These are phyloP conservation scores for Ceratocystis cubensis DNA, from an alignment of 2,329 filamentous ascomycete species.

Conservation along the genomic window DNA sequence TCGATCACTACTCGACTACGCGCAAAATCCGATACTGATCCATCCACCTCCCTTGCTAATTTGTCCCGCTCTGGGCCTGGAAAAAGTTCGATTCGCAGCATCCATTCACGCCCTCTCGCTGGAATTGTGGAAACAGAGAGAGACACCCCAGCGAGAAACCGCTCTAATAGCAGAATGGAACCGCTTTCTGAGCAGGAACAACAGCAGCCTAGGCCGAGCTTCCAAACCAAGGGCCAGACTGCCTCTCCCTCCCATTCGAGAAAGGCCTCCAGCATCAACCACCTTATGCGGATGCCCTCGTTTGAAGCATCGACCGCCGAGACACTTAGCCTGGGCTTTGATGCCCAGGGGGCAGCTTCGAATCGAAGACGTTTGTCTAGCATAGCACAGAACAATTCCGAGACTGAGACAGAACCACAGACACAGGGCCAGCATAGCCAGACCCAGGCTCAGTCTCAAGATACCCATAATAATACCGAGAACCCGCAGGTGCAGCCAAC, in stretches of 20 bases:
- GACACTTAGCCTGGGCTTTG: slow-evolving; percentile 15
- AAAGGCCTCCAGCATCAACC: slow-evolving; percentile 4
- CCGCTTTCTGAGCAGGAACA: slow-evolving; percentile 15
- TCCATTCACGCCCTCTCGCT: slow-evolving; percentile 39
- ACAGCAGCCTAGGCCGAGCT: neutral
- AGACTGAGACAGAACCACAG: neutral
- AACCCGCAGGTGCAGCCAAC: neutral
- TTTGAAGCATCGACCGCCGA: slow-evolving; percentile 17
- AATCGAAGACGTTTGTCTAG: slow-evolving; percentile 2
- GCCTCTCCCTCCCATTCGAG: neutral
- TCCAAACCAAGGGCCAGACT: neutral
- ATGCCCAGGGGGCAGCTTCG: slow-evolving; percentile 9
- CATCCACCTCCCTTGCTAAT: slow-evolving; percentile 26
- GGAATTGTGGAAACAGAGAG: slow-evolving; percentile 48
- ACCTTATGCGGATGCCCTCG: slow-evolving; percentile 7
- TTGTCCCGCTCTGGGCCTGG: slow-evolving; percentile 42
- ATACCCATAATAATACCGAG: neutral
- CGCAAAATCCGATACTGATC: slow-evolving; percentile 34
- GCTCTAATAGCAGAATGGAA: slow-evolving; percentile 16
- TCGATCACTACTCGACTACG: slow-evolving; percentile 44
- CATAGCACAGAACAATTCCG: neutral
- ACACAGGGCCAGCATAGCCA: neutral
- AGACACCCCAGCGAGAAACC: slow-evolving; percentile 20
- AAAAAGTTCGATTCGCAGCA: slow-evolving; percentile 41
- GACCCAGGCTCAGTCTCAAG: neutral